Evolutionary conservation across 75 land plant genomes (phyloP).

Genomic region (Isoetes taiwanensis): DNA sequence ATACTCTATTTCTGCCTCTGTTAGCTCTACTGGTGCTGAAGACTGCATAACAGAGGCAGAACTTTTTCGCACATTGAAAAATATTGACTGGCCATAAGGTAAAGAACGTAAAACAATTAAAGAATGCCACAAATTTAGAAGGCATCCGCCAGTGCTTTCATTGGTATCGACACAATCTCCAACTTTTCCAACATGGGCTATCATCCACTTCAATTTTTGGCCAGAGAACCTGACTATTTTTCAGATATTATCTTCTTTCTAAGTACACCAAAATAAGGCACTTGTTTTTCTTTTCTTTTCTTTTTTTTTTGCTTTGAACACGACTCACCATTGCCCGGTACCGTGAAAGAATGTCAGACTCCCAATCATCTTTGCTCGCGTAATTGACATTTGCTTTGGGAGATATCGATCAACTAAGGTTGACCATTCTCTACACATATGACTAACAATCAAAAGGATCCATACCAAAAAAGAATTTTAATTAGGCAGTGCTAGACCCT

Average conservation of each 20-base stretch:
- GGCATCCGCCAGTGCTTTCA: no score
- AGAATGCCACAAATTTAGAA: no score
- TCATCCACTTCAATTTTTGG: no score
- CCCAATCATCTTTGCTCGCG: slow-evolving; percentile 89
- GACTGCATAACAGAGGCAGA: slow-evolving; percentile 56
- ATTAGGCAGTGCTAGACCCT: no score
- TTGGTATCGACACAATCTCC: no score
- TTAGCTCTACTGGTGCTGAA: slow-evolving; percentile 80
- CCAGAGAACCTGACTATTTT: no score
- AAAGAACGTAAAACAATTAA: slow-evolving; percentile 64
- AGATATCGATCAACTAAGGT: slow-evolving; percentile 67
- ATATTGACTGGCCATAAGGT: slow-evolving; percentile 93
- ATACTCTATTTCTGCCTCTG: slow-evolving; percentile 95
- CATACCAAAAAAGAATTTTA: no score
- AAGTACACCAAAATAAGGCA: slow-evolving; percentile 8
- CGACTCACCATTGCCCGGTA: slow-evolving; percentile 62
- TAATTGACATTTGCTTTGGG: slow-evolving; percentile 85
- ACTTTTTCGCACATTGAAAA: slow-evolving; percentile 87
- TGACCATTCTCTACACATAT: slow-evolving; percentile 73
- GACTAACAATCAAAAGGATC: not conserved
- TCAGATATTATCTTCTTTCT: no score
- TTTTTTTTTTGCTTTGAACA: not conserved
- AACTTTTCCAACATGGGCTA: no score
- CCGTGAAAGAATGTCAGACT: slow-evolving; percentile 62
- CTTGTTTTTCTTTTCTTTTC: not conserved